Base-by-base conservation (phyloP, 768 basidiomycete species). In the Clitopilus hobsonii region DNA sequence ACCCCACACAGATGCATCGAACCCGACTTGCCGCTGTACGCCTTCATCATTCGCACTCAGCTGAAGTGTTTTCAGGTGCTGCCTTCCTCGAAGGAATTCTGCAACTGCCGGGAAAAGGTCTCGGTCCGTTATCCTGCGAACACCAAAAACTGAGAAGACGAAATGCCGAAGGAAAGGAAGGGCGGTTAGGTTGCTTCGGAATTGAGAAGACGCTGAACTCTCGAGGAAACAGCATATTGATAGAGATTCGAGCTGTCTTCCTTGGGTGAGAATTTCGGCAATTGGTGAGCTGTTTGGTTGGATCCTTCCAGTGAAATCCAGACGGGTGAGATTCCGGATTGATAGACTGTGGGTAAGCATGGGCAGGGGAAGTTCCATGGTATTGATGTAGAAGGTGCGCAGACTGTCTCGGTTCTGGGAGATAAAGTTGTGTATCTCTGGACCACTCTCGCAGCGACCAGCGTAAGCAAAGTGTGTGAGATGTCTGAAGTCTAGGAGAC, bases 1-100 rank as follows among this genome's bases (percentile, higher is more conserved):
- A 8, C 87, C 86, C 87, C 86, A 89, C 6, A 83, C 74, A 0
- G 83, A 79, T 0, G 87, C 84, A 58, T 88, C 83, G 59, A 85
- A 88, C 24, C 88, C 88, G 8, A 84, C 74, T 6, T 76, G 72
- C 57, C 71, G 72, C 59, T 81, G 79, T 20, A 74, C 67, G 4
- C 57, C 58, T 51, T 75, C 76, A 49, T 80, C 78, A 20, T 71
- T 69, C 3, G 75, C 76, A 10, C 78, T 72, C 0, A 89, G 72
- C 41, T 76, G 71, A 23, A 88, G 74, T 0, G 79, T 79, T n/a
- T 70, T 71, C 36, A 90, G 68, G 36, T 78, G 68, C 20, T 66
- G 67, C 41, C 85, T 73, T 6, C 78, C 81, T 13, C 84, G 78
- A 28, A 90, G 68, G 63, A 89, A 88, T 26, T 83, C 85, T 4